Conservation (phyloP, 169 alveolate genomes). For the Plasmodium coatneyi region DNA sequence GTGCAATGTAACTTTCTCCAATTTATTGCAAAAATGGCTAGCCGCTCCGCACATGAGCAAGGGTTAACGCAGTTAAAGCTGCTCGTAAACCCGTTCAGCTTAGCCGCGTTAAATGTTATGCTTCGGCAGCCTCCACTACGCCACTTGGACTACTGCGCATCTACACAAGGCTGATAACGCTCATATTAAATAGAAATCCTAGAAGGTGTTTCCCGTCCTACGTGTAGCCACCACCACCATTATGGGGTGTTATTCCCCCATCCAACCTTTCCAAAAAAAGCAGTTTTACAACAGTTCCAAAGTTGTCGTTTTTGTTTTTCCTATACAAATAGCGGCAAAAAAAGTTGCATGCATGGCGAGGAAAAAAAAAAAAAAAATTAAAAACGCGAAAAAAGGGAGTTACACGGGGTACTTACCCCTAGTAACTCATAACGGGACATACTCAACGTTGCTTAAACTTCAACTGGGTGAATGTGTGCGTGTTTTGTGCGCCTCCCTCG, state of each 20-base stretch:
- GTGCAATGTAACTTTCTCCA: not conserved
- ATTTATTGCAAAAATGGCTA: not conserved
- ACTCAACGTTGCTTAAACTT: not conserved
- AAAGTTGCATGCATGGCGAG: not conserved
- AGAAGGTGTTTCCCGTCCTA: not conserved
- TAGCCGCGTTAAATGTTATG: too few species aligned
- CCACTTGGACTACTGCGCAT: not conserved
- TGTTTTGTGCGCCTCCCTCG: not conserved
- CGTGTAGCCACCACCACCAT: not conserved
- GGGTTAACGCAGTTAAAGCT: not conserved
- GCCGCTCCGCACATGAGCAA: not conserved
- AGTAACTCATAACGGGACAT: not conserved
- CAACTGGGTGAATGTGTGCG: not conserved
- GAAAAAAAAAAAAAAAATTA: too few species aligned
- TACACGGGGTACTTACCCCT: not conserved
- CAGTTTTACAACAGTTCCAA: not conserved
- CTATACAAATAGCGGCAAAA: not conserved
- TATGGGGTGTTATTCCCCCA: not conserved
- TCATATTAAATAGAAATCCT: not conserved
- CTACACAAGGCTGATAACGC: not conserved
- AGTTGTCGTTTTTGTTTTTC: not conserved
- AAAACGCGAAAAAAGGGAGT: not conserved
- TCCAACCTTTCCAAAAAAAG: not conserved
- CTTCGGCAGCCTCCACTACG: not conserved
- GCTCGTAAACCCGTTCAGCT: not conserved